A percentile compares a stretch with the other conserved stretches of the same genome.
phyloP scores from a whole-genome alignment of 371 early-diverging fungal species.

The Mortierella sp. region DNA sequence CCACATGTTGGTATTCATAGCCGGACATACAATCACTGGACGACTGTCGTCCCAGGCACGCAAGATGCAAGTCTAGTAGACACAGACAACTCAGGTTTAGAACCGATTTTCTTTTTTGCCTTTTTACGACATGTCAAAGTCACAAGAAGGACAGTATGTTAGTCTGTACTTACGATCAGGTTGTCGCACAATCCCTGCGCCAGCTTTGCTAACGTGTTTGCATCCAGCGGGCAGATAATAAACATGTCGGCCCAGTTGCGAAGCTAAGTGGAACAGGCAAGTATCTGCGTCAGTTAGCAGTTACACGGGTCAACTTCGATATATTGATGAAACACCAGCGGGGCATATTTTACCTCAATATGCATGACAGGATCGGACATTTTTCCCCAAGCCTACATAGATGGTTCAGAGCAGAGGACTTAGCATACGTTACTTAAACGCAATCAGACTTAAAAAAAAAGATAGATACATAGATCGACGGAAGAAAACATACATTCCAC shows the following conservation, averaged over 20 bases:
- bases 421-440: too few species aligned
- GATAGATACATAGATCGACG: too few species aligned
- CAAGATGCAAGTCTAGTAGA: slow-evolving; percentile 90
- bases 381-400: slow-evolving; percentile 84
- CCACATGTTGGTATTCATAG: slow-evolving; percentile 99
- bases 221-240: slow-evolving; percentile 92
- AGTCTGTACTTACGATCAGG: slow-evolving; percentile 76
- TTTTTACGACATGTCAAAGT: too few species aligned
- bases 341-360: slow-evolving; percentile 84
- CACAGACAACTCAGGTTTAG: too few species aligned
- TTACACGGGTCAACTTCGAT: too few species aligned
- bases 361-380: slow-evolving; percentile 93
- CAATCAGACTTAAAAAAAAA: too few species aligned
- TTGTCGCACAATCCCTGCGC: slow-evolving; percentile 96
- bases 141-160: too few species aligned
- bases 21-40: slow-evolving; percentile 87
- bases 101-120: too few species aligned
- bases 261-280: slow-evolving; percentile 61
- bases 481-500: slow-evolving; percentile 72
- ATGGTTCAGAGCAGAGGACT: too few species aligned
- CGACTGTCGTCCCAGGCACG: slow-evolving; percentile 89
- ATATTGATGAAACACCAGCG: too few species aligned
- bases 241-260: slow-evolving; percentile 96
- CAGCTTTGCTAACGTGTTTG: slow-evolving; percentile 94
- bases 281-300: background rate